Evolutionary conservation across 2,329 filamentous ascomycete species (phyloP).

Genomic region (Microsporum audouinii): DNA sequence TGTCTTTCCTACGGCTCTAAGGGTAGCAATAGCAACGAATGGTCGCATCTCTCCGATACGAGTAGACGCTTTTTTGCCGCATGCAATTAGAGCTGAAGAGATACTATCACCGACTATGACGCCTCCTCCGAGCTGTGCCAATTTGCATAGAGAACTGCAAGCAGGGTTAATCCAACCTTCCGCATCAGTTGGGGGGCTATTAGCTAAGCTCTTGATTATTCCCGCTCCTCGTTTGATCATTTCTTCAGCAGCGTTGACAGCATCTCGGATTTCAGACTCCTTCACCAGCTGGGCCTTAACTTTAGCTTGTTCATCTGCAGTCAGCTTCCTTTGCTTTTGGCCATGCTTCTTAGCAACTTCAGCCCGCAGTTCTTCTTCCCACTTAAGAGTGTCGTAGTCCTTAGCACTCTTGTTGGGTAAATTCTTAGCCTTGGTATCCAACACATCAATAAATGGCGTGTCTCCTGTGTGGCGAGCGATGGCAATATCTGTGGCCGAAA

Average conservation of each 20-base stretch:
- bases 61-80: conserved; percentile 60
- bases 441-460: conserved; percentile 76
- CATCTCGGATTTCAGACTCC: conserved; percentile 64
- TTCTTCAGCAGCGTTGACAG: conserved; percentile 58
- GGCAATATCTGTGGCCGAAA: conserved; percentile 79
- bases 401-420: conserved; percentile 79
- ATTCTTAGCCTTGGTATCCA: conserved; percentile 65
- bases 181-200: conserved; percentile 78
- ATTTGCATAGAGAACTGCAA: conserved; percentile 58
- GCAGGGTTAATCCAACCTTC: conserved; percentile 78
- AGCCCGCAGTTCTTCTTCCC: conserved; percentile 82
- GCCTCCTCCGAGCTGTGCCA: conserved; percentile 64
- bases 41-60: conserved; percentile 65
- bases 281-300: conserved; percentile 84
- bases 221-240: conserved; percentile 72
- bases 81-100: conserved; percentile 65
- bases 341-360: conserved; percentile 92
- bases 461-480: conserved; percentile 88
- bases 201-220: conserved; percentile 69
- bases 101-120: conserved; percentile 71
- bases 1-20: conserved; percentile 65
- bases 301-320: conserved; percentile 75
- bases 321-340: conserved; percentile 71
- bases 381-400: conserved; percentile 91
- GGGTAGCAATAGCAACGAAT: conserved; percentile 77